Evolutionary conservation across 2,329 filamentous ascomycete genomes (phyloP).

Genomic region (Colletotrichum sansevieriae): DNA sequence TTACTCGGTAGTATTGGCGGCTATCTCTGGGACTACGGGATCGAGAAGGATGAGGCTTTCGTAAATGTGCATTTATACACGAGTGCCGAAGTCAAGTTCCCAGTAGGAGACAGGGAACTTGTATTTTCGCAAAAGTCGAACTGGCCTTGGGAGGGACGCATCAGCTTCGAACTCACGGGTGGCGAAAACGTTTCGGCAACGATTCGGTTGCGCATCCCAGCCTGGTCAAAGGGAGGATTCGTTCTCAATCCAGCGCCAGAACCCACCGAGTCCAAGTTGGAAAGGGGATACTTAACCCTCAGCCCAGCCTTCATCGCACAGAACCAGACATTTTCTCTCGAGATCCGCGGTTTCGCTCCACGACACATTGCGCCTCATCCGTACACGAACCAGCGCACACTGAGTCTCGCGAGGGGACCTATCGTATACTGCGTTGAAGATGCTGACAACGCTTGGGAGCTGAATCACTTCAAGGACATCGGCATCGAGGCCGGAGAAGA

Average conservation of each 20-base stretch:
- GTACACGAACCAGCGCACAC: slow-evolving; percentile 66
- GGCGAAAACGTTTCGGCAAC: slow-evolving; percentile 50
- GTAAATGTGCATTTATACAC: slow-evolving; percentile 71
- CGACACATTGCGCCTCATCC: slow-evolving; percentile 66
- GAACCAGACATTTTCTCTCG: slow-evolving; percentile 59
- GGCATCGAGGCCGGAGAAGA: slow-evolving; percentile 45
- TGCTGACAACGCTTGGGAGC: slow-evolving; percentile 67
- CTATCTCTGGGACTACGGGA: slow-evolving; percentile 64
- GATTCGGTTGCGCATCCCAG: slow-evolving; percentile 66
- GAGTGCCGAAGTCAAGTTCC: slow-evolving; percentile 58
- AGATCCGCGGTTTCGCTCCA: slow-evolving; percentile 60
- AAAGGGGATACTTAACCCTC: slow-evolving; percentile 65
- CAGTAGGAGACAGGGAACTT: slow-evolving; percentile 50
- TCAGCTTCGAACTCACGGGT: slow-evolving; percentile 58
- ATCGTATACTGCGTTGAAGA: slow-evolving; percentile 73
- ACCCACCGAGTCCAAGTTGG: slow-evolving; percentile 48
- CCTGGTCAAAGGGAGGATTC: slow-evolving; percentile 58
- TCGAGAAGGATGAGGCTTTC: slow-evolving; percentile 47
- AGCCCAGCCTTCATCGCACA: slow-evolving; percentile 54
- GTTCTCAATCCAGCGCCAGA: slow-evolving; percentile 52
- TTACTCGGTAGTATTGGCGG: slow-evolving; percentile 69
- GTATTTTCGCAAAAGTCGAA: slow-evolving; percentile 63
- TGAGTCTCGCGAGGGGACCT: slow-evolving; percentile 68
- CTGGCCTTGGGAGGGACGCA: slow-evolving; percentile 69
- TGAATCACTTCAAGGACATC: slow-evolving; percentile 66